These are phyloP conservation scores for Dionaea muscipula DNA, from an alignment of 179 eudicot genomes.

Conservation along the genomic window DNA sequence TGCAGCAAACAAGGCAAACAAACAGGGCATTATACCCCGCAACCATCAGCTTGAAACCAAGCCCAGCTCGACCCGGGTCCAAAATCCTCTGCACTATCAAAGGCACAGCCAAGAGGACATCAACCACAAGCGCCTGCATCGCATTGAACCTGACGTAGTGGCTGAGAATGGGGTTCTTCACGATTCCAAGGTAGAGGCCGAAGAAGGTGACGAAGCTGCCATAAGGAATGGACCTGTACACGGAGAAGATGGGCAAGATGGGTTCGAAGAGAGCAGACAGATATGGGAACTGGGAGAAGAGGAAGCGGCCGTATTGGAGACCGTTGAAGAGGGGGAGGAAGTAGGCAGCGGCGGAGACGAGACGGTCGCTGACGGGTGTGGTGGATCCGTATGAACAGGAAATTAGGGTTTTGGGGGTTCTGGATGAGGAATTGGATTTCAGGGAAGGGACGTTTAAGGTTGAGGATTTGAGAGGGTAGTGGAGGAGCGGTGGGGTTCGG, in stretches of 20 bases:
- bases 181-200: slow-evolving; percentile 54
- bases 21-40: slow-evolving; percentile 51
- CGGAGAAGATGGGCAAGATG: slow-evolving; percentile 43
- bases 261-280: slow-evolving; percentile 45
- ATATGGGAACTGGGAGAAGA: slow-evolving; percentile 52
- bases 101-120: slow-evolving; percentile 60
- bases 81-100: slow-evolving; percentile 42
- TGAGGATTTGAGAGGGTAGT: slow-evolving; percentile 12
- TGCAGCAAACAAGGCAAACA: slow-evolving; percentile 42
- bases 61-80: slow-evolving; percentile 40
- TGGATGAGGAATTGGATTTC: slow-evolving; percentile 8
- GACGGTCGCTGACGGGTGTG: slow-evolving; percentile 62
- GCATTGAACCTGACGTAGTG: slow-evolving; percentile 65
- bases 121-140: slow-evolving; percentile 79
- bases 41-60: slow-evolving; percentile 55
- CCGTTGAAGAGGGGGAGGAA: slow-evolving; percentile 74
- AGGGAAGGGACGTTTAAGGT: slow-evolving; percentile 8
- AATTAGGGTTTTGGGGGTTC: slow-evolving; percentile 6
- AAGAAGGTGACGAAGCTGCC: slow-evolving; percentile 67
- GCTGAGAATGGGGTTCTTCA: slow-evolving; percentile 43
- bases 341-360: slow-evolving; percentile 66
- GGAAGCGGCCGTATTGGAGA: slow-evolving; percentile 74
- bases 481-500: slow-evolving; percentile 8
- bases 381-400: slow-evolving; percentile 26
- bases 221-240: slow-evolving; percentile 58